Base-by-base conservation (phyloP, 2,329 filamentous ascomycete genomes). In the Sporothrix variecibatus region DNA sequence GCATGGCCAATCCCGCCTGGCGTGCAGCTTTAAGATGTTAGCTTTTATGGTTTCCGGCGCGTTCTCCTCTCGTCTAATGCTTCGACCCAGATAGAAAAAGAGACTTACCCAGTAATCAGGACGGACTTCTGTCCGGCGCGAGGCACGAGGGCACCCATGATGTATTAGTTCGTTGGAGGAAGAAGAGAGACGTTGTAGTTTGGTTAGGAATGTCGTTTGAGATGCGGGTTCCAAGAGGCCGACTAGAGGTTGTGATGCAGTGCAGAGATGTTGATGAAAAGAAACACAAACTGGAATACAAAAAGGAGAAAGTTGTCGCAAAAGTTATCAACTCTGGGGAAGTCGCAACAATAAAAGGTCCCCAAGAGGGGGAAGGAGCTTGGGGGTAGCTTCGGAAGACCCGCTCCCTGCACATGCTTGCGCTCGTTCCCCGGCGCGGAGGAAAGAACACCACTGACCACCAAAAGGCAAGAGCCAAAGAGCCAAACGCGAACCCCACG, bases 1-100 rank as follows among this genome's bases (percentile, higher is more conserved):
- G 85, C 86, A 78, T 88, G 84, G 53, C 88, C 88, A 74, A 90
- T 90, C 40, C 88, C 88, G 17, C 88, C 88, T 1, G 88, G 87
- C 7, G 88, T 86, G 78, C 88, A 89, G 17, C 88, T 90, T 73
- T 7, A 17, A 58, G 4, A 15, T 60, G 34, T 67, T 67, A 51
- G 26, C 40, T 49, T 49, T 15, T 20, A 15, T 28, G 1, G 1
- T 3, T 0, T 40, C 38, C 3, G 12, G 9, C 40, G 9, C 12
- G 40, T 43, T 5, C 43, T 20, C 15, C 38, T 28, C 34, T 12
- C 2, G 17, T 9, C 49, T 11, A 38, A 28, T 23, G 9, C 11
- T 17, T 34, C 34, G 34, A 5, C 8, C 34, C 2, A 34, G 9
- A 26, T 12, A 6, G 7, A 2, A 9, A 49, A 2, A 1, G 11